These are phyloP conservation scores for Trichoderma brevicompactum DNA, from an alignment of 2,329 filamentous ascomycete genomes.

Conservation along the genomic window DNA sequence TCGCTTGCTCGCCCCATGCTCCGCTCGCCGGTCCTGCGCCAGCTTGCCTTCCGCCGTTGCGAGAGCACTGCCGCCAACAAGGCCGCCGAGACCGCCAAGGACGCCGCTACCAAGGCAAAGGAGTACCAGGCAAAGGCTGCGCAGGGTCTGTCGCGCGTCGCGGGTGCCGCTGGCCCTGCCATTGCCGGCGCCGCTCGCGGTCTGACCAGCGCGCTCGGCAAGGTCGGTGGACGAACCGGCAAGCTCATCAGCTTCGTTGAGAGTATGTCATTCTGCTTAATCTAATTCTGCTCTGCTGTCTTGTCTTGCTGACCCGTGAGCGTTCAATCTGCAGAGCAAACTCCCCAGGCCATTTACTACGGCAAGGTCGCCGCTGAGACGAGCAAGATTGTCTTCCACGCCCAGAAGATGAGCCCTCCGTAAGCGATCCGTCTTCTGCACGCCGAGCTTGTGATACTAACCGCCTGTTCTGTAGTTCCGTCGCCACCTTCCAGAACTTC, in stretches of 20 bases:
- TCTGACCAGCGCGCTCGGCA: slow-evolving; percentile 68
- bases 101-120: slow-evolving; percentile 48
- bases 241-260: slow-evolving; percentile 78
- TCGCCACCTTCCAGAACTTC: slow-evolving; percentile 84
- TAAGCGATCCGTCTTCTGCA: slow-evolving; percentile 58
- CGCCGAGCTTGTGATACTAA: background rate
- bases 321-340: slow-evolving; percentile 63
- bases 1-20: slow-evolving; percentile 50
- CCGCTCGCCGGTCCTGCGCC: slow-evolving; percentile 52
- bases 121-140: slow-evolving; percentile 68
- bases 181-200: slow-evolving; percentile 73
- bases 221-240: slow-evolving; percentile 83
- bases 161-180: slow-evolving; percentile 77
- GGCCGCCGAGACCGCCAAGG: slow-evolving; percentile 47
- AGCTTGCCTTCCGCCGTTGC: slow-evolving; percentile 59
- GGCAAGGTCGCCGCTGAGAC: slow-evolving; percentile 86
- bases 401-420: slow-evolving; percentile 93
- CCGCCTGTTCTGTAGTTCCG: slow-evolving; percentile 58
- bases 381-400: slow-evolving; percentile 81
- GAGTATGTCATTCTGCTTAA: slow-evolving; percentile 65
- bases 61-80: slow-evolving; percentile 58
- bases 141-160: slow-evolving; percentile 81
- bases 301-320: slow-evolving; percentile 15
- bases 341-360: slow-evolving; percentile 90
- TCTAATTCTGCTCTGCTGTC: too few species aligned